These are phyloP conservation scores for Cocos nucifera DNA, from an alignment of 176 grass and related monocot genomes.

Conservation along the genomic window DNA sequence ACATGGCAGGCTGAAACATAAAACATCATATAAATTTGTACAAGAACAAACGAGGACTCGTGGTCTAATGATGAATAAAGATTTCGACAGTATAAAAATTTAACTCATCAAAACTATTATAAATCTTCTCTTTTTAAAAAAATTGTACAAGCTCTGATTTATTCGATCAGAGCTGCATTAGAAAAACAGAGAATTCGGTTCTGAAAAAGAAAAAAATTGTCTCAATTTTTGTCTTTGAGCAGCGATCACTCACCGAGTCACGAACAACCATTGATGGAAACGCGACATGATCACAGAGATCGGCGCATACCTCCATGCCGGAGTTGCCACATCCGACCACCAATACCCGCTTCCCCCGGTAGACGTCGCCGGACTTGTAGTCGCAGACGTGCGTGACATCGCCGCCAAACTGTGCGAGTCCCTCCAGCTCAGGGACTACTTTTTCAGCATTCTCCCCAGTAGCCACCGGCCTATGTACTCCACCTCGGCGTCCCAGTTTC, in stretches of 20 bases:
- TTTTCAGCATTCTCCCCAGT: conserved; percentile 73
- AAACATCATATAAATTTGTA: too few relatives aligned
- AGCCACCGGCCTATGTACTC: conserved; percentile 85
- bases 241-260: conserved; percentile 40
- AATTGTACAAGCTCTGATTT: too few relatives aligned
- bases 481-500: conserved; percentile 18
- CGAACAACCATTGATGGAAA: conserved; percentile 71
- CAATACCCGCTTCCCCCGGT: conserved; percentile 54
- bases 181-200: too few relatives aligned
- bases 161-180: neutral
- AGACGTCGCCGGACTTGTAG: conserved; percentile 54
- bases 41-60: too few relatives aligned
- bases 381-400: conserved; percentile 39
- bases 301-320: conserved; percentile 82
- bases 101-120: too few relatives aligned
- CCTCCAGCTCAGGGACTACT: conserved; percentile 43
- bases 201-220: too few relatives aligned
- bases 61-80: too few relatives aligned
- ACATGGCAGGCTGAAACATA: too few relatives aligned
- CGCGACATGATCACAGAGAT: conserved; percentile 52
- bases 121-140: too few relatives aligned
- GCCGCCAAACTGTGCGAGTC: conserved; percentile 25
- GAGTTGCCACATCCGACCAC: conserved; percentile 85
- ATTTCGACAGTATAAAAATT: too few relatives aligned
- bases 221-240: too few relatives aligned